Base-by-base conservation (phyloP, 495 filamentous ascomycete species). In the Astrothelium subdiscretum region DNA sequence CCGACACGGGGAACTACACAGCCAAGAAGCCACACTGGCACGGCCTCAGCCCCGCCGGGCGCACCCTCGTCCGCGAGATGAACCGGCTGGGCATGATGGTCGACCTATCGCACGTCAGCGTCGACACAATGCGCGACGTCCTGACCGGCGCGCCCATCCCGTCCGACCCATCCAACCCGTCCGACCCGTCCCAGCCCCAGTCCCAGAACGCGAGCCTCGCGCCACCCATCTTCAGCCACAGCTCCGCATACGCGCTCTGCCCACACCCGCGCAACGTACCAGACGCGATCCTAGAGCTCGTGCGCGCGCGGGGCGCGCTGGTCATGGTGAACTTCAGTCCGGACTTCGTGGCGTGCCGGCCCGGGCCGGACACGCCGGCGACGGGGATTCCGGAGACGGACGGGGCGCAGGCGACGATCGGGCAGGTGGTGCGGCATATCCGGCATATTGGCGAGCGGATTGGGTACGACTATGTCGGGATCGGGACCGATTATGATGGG, bases 271-370 rank as follows among this genome's bases (percentile, higher is more conserved):
- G 88, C 8, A 89, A 90, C 65, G 88, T 89, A 5, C 83, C 84
- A 0, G 88, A 92, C 63, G 79, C 87, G 62, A 81, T 90, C 18
- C 75, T 92, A 11, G 73, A 79, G n/a, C 68, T 81, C 1, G 80
- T 90, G 0, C 85, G 83, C 69, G 63, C 78, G 63, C 81, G 78
- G 27, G 77, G 79, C 32, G 81, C 82, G 22, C 63, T 91, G 20
- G 85, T 91, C 18, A 89, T 91, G 87, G 79, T 90, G 65, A 90
- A 89, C 68, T 90, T 92, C 68, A 75, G 81, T 1, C 89, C 91
- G 0, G 84, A 85, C 31, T 98, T 97, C 67, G 79, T 96, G 59
- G 87, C 84, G 43, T 89, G 87, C 65, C 73, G 78, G 3, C 74
- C 75, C 1, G 78, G 83, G 3, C 77, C 80, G 29, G 72, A 74